phyloP scores from a whole-genome alignment of 179 eudicot species.

The Beta lomatogona region DNA sequence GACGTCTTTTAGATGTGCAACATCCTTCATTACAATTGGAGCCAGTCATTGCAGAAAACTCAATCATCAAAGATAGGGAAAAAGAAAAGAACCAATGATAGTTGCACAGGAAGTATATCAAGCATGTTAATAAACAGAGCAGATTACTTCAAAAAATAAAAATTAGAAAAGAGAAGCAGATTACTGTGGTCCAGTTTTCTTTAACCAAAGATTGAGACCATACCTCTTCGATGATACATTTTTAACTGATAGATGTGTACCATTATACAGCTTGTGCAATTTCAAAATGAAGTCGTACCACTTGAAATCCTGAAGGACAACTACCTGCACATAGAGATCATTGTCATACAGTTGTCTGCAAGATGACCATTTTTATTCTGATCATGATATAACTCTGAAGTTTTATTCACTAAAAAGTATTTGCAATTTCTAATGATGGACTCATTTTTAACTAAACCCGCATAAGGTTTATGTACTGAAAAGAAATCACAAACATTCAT shows the following conservation, averaged over 20 bases:
- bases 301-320: constrained; percentile 88
- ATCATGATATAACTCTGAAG: not conserved
- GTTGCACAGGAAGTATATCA: constrained; percentile 2
- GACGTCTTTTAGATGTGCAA: not conserved
- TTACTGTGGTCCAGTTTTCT: not conserved
- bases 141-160: not conserved
- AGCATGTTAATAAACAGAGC: not conserved
- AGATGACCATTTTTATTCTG: not conserved
- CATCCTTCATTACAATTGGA: not conserved
- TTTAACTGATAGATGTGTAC: constrained; percentile 82
- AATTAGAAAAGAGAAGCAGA: too few species aligned
- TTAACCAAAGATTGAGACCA: not conserved
- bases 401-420: not conserved
- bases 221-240: constrained; percentile 81
- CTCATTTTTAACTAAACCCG: not conserved
- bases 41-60: not conserved
- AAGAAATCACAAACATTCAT: too few species aligned
- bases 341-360: not conserved
- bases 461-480: not conserved
- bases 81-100: not conserved
- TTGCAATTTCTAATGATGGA: not conserved
- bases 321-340: constrained; percentile 55
- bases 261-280: constrained; percentile 77
- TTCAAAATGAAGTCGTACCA: constrained; percentile 93
- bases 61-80: not conserved